Conservation (phyloP, 495 filamentous ascomycete genomes). For the Penicillium silybi region DNA sequence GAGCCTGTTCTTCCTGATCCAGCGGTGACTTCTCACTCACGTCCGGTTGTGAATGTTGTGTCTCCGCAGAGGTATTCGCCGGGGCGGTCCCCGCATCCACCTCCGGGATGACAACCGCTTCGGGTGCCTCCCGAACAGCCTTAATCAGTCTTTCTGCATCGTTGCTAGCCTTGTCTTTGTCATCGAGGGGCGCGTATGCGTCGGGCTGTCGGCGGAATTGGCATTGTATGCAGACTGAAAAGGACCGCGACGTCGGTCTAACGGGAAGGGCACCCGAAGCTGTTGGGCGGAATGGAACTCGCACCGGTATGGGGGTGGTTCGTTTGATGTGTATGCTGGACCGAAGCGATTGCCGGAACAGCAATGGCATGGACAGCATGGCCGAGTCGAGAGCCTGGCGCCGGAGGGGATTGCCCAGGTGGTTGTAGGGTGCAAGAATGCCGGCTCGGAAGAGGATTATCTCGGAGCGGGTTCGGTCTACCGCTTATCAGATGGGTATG, state of each 20-base stretch:
- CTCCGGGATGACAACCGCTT: slow-evolving; percentile 15
- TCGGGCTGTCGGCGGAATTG: slow-evolving; percentile 32
- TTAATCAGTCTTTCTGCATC: slow-evolving; percentile 18
- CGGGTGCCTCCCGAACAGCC: slow-evolving; percentile 16
- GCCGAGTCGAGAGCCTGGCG: slow-evolving; percentile 24
- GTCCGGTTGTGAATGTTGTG: neutral
- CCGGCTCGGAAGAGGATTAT: slow-evolving; percentile 1
- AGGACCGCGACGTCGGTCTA: slow-evolving; percentile 22
- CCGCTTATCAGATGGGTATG: slow-evolving; percentile 13
- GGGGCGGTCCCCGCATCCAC: slow-evolving; percentile 21
- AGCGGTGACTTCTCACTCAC: slow-evolving; percentile 4
- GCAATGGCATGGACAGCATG: slow-evolving; percentile 44
- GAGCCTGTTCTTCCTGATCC: slow-evolving; percentile 8
- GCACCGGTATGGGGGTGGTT: slow-evolving; percentile 16
- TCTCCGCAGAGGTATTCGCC: slow-evolving; percentile 7
- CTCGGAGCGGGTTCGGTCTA: slow-evolving; percentile 10
- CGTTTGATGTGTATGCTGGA: slow-evolving; percentile 25
- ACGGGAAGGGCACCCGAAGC: slow-evolving; percentile 23
- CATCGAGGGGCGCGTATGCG: slow-evolving; percentile 18
- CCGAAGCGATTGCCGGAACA: slow-evolving; percentile 38
- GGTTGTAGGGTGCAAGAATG: slow-evolving; percentile 6
- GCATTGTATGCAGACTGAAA: slow-evolving; percentile 39
- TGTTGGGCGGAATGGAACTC: slow-evolving; percentile 17
- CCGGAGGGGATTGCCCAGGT: slow-evolving; percentile 7
- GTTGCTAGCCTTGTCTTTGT: slow-evolving; percentile 16